These are phyloP conservation scores for Debaryomyces fabryi DNA, from an alignment of 1,139 yeast genomes.

Conservation along the genomic window DNA sequence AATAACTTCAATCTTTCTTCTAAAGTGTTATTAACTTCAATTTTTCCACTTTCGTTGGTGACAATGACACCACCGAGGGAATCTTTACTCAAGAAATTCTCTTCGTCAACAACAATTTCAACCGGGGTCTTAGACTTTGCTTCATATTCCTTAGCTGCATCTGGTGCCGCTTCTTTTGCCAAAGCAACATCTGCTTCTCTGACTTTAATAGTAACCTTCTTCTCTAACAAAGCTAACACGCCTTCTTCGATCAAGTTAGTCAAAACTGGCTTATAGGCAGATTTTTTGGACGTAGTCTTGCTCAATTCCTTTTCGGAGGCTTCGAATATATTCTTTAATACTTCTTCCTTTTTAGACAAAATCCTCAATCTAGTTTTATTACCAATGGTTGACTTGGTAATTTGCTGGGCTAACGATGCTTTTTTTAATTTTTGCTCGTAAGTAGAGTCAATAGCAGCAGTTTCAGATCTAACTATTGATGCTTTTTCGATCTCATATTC, in stretches of 20 bases:
- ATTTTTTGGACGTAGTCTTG: slow-evolving; percentile 47
- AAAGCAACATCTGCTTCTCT: slow-evolving; percentile 68
- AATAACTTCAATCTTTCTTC: slow-evolving; percentile 89
- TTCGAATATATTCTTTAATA: slow-evolving; percentile 73
- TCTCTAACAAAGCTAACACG: slow-evolving; percentile 72
- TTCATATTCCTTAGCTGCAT: slow-evolving; percentile 66
- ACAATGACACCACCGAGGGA: slow-evolving; percentile 86
- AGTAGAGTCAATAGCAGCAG: slow-evolving; percentile 79
- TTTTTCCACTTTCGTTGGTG: slow-evolving; percentile 72
- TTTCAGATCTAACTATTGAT: slow-evolving; percentile 88
- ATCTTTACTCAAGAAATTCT: slow-evolving; percentile 57
- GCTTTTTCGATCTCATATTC: slow-evolving; percentile 99
- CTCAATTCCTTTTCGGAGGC: slow-evolving; percentile 67
- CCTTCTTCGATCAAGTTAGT: slow-evolving; percentile 85
- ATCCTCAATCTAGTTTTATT: slow-evolving; percentile 94
- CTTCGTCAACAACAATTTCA: slow-evolving; percentile 56
- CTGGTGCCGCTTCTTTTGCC: slow-evolving; percentile 64
- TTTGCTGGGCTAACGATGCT: slow-evolving; percentile 91
- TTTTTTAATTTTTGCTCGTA: slow-evolving; percentile 88
- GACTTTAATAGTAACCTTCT: slow-evolving; percentile 62
- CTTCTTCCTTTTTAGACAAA: slow-evolving; percentile 82
- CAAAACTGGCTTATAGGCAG: slow-evolving; percentile 68
- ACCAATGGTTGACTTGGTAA: slow-evolving; percentile 90
- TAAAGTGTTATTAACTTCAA: slow-evolving; percentile 87
- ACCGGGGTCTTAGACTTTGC: slow-evolving; percentile 56